Evolutionary conservation across 2,329 filamentous ascomycete species (phyloP).

Genomic region (Colletotrichum falcatum): DNA sequence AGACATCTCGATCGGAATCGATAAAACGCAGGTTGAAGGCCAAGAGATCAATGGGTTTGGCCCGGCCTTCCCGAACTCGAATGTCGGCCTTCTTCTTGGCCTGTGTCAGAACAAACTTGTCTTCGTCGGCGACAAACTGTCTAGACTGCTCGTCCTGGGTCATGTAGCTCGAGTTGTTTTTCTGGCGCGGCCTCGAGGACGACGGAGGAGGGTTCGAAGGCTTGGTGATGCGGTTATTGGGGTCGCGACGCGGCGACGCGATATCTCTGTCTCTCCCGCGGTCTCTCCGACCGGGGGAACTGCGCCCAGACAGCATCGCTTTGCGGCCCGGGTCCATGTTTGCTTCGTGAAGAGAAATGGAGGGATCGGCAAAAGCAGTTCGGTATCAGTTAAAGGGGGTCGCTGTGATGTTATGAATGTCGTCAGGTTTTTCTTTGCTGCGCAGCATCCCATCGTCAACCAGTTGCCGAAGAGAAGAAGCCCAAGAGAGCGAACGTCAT

Average conservation of each 20-base stretch:
- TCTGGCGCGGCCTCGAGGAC: slow-evolving; percentile 46
- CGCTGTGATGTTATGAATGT: slow-evolving; percentile 17
- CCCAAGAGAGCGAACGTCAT: slow-evolving; percentile 1
- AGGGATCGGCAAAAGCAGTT: not conserved
- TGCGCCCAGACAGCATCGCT: slow-evolving; percentile 64
- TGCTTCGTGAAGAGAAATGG: not conserved
- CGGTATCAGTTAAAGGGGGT: not conserved
- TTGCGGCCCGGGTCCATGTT: slow-evolving; percentile 66
- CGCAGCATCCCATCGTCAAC: not conserved
- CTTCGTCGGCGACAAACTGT: slow-evolving; percentile 92
- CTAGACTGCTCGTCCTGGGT: slow-evolving; percentile 83
- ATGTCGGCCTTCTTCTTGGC: slow-evolving; percentile 98
- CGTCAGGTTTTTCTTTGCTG: not conserved
- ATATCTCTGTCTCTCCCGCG: slow-evolving; percentile 46
- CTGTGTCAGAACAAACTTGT: slow-evolving; percentile 95
- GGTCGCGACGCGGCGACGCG: slow-evolving; percentile 67
- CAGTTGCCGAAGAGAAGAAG: not conserved
- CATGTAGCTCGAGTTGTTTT: slow-evolving; percentile 59
- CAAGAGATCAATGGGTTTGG: slow-evolving; percentile 93
- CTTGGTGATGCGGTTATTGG: slow-evolving; percentile 68
- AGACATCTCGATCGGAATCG: slow-evolving; percentile 84
- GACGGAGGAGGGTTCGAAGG: slow-evolving; percentile 50
- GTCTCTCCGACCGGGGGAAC: slow-evolving; percentile 52
- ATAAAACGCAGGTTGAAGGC: slow-evolving; percentile 91
- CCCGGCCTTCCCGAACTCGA: slow-evolving; percentile 89